These are phyloP conservation scores for Cordyceps militaris DNA, from an alignment of 2,329 filamentous ascomycete genomes.

Conservation along the genomic window DNA sequence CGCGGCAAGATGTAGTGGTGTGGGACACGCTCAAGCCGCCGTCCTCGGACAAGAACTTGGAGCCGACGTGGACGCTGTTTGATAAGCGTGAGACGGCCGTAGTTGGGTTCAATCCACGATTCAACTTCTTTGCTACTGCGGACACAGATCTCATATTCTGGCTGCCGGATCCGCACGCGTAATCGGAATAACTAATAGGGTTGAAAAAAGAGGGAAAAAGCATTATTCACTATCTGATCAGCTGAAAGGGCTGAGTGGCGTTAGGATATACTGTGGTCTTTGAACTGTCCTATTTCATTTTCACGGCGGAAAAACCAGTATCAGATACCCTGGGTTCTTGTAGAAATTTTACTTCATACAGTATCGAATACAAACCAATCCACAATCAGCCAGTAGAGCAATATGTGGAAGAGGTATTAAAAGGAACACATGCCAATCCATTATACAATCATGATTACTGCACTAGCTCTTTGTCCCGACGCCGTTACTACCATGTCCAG, in stretches of 20 bases:
- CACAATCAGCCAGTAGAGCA: not conserved
- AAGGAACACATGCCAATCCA: not conserved
- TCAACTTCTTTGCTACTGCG: slow-evolving; percentile 85
- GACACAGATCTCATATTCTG: slow-evolving; percentile 79
- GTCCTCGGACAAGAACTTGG: slow-evolving; percentile 46
- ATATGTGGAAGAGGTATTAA: not conserved
- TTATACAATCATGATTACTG: slow-evolving; percentile 2
- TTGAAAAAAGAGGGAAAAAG: not conserved
- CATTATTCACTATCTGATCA: not conserved
- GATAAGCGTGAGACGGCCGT: slow-evolving; percentile 64
- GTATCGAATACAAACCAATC: not conserved
- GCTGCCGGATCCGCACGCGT: slow-evolving; percentile 60
- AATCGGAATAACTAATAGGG: slow-evolving; percentile 14
- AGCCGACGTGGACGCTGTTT: slow-evolving; percentile 57
- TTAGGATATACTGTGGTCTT: not conserved
- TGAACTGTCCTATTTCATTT: not conserved
- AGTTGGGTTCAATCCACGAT: slow-evolving; percentile 82
- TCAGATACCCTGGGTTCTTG: slow-evolving; percentile 5
- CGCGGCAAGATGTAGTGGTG: slow-evolving; percentile 64
- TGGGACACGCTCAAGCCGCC: slow-evolving; percentile 70
- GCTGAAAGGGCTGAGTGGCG: not conserved
- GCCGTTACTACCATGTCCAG: not conserved
- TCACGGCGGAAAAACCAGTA: not conserved
- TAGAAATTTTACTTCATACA: not conserved
- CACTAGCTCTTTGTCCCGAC: not conserved